These are phyloP conservation scores for Linnemannia schmuckeri DNA, from an alignment of 192 early-diverging fungal species.

Conservation along the genomic window DNA sequence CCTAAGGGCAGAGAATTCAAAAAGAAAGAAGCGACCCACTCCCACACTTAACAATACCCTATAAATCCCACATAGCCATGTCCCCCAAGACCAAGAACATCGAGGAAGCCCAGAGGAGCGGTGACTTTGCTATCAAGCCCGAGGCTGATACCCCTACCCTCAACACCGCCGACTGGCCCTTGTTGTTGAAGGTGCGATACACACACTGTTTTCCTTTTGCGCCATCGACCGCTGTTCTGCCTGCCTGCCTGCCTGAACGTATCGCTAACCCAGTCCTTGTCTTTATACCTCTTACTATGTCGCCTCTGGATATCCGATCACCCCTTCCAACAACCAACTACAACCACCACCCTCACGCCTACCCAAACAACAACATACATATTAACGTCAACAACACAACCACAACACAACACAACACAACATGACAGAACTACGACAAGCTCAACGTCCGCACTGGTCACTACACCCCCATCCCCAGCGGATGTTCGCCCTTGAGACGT, in stretches of 20 bases:
- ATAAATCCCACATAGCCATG: conserved; percentile 18
- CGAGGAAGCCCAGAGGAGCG: conserved; percentile 50
- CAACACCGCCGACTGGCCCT: conserved; percentile 95
- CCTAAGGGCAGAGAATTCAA: conserved; percentile 54
- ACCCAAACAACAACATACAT: background rate
- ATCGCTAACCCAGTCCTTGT: background rate
- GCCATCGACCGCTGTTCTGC: background rate
- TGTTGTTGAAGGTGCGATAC: conserved; percentile 86
- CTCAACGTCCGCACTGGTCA: conserved; percentile 97
- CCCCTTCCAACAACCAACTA: background rate
- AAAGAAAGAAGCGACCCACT: conserved; percentile 1
- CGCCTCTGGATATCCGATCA: conserved; percentile 1
- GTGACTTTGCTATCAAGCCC: conserved; percentile 87
- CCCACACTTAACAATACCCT: background rate
- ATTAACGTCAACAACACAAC: background rate
- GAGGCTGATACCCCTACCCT: conserved; percentile 79
- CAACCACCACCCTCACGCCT: background rate
- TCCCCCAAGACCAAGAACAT: conserved; percentile 42
- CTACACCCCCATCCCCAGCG: conserved; percentile 97
- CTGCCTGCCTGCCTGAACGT: background rate
- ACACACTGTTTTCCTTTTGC: background rate
- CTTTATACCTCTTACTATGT: background rate
- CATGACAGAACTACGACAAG: conserved; percentile 90
- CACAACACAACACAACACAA: background rate
- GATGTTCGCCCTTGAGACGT: conserved; percentile 96